These are phyloP conservation scores for Crithidia fasciculata DNA, from an alignment of 208 protist species.

Conservation along the genomic window DNA sequence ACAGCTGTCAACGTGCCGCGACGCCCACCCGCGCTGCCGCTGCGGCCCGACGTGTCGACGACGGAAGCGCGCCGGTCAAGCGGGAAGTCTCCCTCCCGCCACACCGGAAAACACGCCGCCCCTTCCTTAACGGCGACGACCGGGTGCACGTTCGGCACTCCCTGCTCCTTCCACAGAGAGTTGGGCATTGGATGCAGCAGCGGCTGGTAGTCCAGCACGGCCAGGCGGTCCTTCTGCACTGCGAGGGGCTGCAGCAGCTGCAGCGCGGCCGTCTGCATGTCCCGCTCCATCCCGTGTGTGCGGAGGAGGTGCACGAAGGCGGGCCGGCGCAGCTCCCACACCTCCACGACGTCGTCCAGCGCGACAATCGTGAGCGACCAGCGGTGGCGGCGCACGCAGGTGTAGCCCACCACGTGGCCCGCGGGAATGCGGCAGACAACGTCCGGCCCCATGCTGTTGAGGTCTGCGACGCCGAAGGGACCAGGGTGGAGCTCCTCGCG, in stretches of 20 bases:
- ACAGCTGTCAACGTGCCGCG: constrained; percentile 19
- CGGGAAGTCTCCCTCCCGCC: constrained; percentile 73
- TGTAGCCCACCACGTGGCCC: constrained; percentile 76
- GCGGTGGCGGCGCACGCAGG: constrained; percentile 76
- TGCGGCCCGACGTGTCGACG: constrained; percentile 7
- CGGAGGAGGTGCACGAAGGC: constrained; percentile 68
- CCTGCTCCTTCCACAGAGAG: constrained; percentile 73
- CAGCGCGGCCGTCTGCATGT: constrained; percentile 56
- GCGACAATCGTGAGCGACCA: constrained; percentile 73
- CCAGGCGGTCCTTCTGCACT: constrained; percentile 32
- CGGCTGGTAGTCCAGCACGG: constrained; percentile 75
- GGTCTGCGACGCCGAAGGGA: constrained; percentile 17
- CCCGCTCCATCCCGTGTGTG: constrained; percentile 50
- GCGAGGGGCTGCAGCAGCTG: constrained; percentile 83
- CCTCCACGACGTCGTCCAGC: constrained; percentile 66
- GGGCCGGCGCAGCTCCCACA: constrained; percentile 73
- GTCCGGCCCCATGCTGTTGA: constrained; percentile 16
- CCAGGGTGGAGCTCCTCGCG: constrained; percentile 24
- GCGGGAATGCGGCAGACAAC: constrained; percentile 40
- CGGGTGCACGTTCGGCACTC: constrained; percentile 71
- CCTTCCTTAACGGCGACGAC: constrained; percentile 42
- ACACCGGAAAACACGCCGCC: constrained; percentile 54
- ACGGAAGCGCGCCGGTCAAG: constrained; percentile 33
- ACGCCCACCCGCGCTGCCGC: constrained; percentile 16
- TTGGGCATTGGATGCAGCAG: constrained; percentile 67